Evolutionary conservation across 768 basidiomycete species (phyloP), one percentile per base, ranked within the genome.

Genomic region (Leucosporidium scottii): DNA sequence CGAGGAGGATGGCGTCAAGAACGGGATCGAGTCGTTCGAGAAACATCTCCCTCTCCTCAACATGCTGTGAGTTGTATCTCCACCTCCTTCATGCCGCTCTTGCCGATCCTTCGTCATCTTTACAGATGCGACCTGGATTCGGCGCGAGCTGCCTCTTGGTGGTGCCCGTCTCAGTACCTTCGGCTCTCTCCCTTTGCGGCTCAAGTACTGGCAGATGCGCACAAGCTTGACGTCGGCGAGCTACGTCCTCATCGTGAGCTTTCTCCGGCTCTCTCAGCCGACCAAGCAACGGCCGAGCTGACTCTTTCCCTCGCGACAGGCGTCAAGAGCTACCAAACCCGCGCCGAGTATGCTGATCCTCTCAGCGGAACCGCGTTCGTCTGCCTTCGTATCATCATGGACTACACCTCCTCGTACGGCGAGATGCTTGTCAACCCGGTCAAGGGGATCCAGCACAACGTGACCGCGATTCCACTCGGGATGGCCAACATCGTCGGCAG

Each of bases 1-100:
- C 25, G 71, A 72, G 3, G 85, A 85, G 84, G 78, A 84, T 56
- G 85, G 85, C 8, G 79, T 82, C 1, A 68, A 71, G 31, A 75
- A 70, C 36, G 84, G 84, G 15, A 83, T 83, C 5, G 82, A 83
- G 27, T 83, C 82, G 48, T 85, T 86, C 73, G 84, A 87, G 74
- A 78, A 78, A 53, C 85, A 54, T 28, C 25, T 54, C 8, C 53
- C 53, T 54, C 25, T 54, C 15, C 23, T 54, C n/a, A 54, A 54
- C 25, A 54, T 54, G 53, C 25, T 25, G 53, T 54, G 28, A 10
- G 53, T 21, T 51, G 39, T 8, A 8, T 34, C 39, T 15, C 15
- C 15, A 13, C 7, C 15, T 12, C 13, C 39, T 13, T 51, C 25
- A n/a, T n/a, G 23, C 21, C 8, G 50, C 50, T 51, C 21, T 51